These are phyloP conservation scores for Botrytis aclada DNA, from an alignment of 2,329 filamentous ascomycete genomes.

Conservation along the genomic window DNA sequence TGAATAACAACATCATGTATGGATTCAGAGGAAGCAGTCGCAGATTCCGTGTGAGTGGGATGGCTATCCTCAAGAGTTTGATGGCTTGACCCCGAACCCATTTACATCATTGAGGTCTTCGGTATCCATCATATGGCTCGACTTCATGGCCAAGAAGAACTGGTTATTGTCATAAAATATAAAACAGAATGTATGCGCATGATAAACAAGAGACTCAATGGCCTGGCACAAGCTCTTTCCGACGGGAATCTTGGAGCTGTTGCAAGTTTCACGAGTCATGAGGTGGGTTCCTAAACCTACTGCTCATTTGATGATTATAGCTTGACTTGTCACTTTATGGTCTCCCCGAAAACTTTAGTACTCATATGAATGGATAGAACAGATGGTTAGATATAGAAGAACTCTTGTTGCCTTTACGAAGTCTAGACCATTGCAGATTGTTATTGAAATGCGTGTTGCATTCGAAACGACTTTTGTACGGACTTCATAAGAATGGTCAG, in stretches of 20 bases:
- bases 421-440: neutral
- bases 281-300: neutral
- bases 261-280: conserved; percentile 8
- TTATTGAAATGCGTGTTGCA: neutral
- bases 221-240: neutral
- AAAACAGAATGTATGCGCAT: conserved; percentile 5
- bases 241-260: conserved; percentile 7
- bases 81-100: neutral
- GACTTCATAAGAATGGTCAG: conserved; percentile 11
- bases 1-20: conserved; percentile 7
- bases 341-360: neutral
- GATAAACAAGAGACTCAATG: neutral
- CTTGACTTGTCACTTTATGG: too few relatives aligned
- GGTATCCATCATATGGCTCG: conserved; percentile 1
- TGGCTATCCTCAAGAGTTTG: conserved; percentile 9
- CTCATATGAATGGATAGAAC: conserved; percentile 2
- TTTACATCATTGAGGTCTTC: neutral
- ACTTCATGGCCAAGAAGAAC: conserved; percentile 4
- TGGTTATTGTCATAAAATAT: neutral
- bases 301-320: too few relatives aligned
- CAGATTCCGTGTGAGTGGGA: neutral
- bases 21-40: conserved; percentile 1
- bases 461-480: neutral
- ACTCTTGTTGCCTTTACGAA: neutral
- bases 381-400: neutral